Conservation (phyloP, 176 grass and related monocot species). For the Alloteropsis semialata region DNA sequence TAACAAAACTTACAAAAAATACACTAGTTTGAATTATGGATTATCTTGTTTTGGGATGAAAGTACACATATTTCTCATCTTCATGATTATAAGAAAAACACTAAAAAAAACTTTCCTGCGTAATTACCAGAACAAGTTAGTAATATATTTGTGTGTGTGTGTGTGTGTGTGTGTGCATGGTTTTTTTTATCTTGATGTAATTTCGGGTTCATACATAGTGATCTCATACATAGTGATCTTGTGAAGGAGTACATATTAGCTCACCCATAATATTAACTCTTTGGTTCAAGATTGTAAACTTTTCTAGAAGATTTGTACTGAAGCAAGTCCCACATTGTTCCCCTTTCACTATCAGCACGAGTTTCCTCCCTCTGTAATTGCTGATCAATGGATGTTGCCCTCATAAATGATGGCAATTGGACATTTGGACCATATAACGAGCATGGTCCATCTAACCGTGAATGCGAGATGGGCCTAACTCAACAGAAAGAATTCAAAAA, state of each 20-base stretch:
- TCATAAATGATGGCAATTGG: slow-evolving; percentile 12
- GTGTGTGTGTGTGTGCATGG: too few species aligned
- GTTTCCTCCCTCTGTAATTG: neutral
- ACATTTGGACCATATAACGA: neutral
- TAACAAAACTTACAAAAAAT: too few species aligned
- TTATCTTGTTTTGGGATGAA: neutral
- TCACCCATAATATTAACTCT: neutral
- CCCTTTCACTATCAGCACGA: neutral
- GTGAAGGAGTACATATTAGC: neutral
- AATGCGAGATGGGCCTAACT: slow-evolving; percentile 13
- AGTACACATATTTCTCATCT: neutral
- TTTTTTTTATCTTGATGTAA: neutral
- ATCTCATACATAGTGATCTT: too few species aligned
- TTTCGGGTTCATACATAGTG: too few species aligned
- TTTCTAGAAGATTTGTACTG: neutral
- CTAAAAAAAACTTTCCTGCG: too few species aligned
- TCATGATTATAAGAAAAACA: too few species aligned
- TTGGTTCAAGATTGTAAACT: neutral
- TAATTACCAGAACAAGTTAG: too few species aligned
- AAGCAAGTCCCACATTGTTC: neutral
- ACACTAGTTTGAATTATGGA: neutral
- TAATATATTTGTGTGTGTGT: too few species aligned
- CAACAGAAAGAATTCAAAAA: neutral
- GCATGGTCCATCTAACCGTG: slow-evolving; percentile 26
- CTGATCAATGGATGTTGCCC: neutral